Base-by-base conservation (phyloP, 2,329 filamentous ascomycete species). In the Ploettnerulaceae sp. region DNA sequence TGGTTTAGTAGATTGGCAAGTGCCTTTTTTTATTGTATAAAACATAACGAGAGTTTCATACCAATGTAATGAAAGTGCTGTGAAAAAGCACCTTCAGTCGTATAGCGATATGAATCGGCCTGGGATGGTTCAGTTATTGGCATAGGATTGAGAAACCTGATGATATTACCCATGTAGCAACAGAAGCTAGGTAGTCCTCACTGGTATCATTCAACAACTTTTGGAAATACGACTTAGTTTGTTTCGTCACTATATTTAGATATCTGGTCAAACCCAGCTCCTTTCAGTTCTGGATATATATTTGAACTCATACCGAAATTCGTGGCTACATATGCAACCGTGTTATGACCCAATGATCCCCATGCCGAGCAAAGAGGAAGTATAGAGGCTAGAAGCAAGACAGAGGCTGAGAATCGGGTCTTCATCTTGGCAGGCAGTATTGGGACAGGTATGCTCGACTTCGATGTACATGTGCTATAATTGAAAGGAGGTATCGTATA, bases 11-110 rank as follows among this genome's bases (percentile, higher is more conserved):
- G n/a, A n/a, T n/a, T n/a, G n/a, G n/a, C n/a, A n/a, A n/a, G n/a
- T n/a, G n/a, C n/a, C n/a, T n/a, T n/a, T n/a, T n/a, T n/a, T n/a
- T n/a, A n/a, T n/a, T n/a, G n/a, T n/a, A n/a, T n/a, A n/a, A n/a
- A n/a, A n/a, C n/a, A n/a, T 29, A 4, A n/a, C 11, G 26, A 29
- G 26, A 29, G 4, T 3, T n/a, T 11, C 26, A 29, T 29, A 29
- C 26, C 26, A 64, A 85, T 84, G 67, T 78, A 85, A 69, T 85
- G 81, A 64, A 80, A 83, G 24, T 73, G 73, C 55, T 71, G 74
- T 5, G 75, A 78, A 66, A 78, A 84, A 36, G 69, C 70, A 9
- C 78, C 80, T 70, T 76, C 81, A 62, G 74, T 71, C 5, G 77
- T 82, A 64, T 83, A 82, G 18, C 79, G 73, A 62, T 64, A 67